A percentile compares a stretch with the other conserved stretches of the same genome.
Conservation (phyloP, 2,329 filamentous ascomycete species). For the Teratosphaeria viscida region DNA sequence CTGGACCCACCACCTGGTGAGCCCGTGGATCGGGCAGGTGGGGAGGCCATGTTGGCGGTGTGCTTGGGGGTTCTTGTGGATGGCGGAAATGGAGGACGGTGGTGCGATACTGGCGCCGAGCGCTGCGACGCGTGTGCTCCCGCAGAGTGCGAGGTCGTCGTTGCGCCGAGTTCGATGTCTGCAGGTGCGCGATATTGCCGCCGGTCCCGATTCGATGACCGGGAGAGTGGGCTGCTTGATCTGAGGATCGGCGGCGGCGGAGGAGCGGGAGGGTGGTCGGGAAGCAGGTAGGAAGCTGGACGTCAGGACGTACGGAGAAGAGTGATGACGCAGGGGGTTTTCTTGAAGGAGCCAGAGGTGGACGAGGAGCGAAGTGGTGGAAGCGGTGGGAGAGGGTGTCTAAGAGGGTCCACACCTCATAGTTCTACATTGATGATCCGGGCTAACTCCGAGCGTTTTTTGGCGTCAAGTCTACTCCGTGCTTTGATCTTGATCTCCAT, state of each 20-base stretch:
- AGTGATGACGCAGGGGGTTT: no score
- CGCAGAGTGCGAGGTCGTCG: not conserved
- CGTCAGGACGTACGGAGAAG: no score
- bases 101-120: not conserved
- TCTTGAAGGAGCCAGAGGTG: not conserved
- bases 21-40: not conserved
- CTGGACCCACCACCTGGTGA: slow-evolving; percentile 31
- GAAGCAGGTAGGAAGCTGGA: no score
- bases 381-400: not conserved
- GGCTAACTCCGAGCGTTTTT: no score
- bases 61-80: not conserved
- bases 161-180: not conserved
- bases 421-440: no score
- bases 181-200: not conserved
- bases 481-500: no score
- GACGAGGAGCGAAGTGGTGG: not conserved
- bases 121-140: not conserved
- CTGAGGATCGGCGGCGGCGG: no score
- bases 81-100: not conserved
- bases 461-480: no score
- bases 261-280: no score
- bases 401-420: no score
- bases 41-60: slow-evolving; percentile 5
- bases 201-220: no score
- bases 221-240: not conserved